Evolutionary conservation across 2,329 filamentous ascomycete species (phyloP).

Genomic region (Rosellinia necatrix): DNA sequence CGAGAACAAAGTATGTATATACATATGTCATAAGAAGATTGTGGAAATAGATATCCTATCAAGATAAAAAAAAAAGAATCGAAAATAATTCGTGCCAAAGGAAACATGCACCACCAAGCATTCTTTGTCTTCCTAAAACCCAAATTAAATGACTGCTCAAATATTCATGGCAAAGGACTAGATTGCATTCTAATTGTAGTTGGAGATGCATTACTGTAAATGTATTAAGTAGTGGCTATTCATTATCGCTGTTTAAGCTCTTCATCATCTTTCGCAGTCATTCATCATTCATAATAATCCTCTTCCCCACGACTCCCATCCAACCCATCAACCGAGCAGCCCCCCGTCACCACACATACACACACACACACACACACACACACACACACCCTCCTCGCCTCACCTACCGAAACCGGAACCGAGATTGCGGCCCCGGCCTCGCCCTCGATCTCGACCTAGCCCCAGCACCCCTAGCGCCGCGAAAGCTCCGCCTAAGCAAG

Average conservation of each 20-base stretch:
- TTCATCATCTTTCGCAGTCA: neutral
- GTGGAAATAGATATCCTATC: neutral
- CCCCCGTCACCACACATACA: neutral
- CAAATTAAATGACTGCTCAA: neutral
- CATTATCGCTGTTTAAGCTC: neutral
- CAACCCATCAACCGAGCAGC: neutral
- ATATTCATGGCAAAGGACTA: neutral
- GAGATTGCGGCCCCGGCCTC: neutral
- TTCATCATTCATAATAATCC: neutral
- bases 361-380: neutral
- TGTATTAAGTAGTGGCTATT: slow-evolving; percentile 15
- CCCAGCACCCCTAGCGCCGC: slow-evolving; percentile 14
- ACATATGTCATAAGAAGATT: neutral
- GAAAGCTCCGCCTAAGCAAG: slow-evolving; percentile 33
- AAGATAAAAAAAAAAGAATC: neutral
- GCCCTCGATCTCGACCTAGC: slow-evolving; percentile 11
- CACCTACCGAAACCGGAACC: slow-evolving; percentile 7
- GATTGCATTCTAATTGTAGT: neutral
- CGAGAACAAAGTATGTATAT: neutral
- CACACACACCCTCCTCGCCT: neutral
- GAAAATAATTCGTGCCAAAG: too few relatives aligned
- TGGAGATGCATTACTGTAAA: slow-evolving; percentile 1
- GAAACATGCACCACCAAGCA: too few relatives aligned
- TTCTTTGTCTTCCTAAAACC: too few relatives aligned
- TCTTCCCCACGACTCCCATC: neutral